Base-by-base conservation (phyloP, 768 basidiomycete species). In the Lactarius vividus region DNA sequence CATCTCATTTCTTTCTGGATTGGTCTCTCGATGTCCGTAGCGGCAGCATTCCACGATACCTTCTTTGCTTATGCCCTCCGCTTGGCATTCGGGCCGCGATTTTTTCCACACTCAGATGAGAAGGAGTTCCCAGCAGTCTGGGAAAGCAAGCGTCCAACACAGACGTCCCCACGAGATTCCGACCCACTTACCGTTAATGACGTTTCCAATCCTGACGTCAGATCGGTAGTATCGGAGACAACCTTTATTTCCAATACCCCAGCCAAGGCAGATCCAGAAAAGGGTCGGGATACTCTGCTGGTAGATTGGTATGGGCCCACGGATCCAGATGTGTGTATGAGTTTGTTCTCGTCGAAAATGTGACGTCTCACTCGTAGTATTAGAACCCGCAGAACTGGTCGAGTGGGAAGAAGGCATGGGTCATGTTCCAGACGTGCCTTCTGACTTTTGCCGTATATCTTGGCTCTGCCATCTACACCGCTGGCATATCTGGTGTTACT, bases 391-490 rank as follows among this genome's bases (percentile, higher is more conserved):
- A n/a, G 40, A 75, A 78, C 61, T 78, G 77, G 77, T 74, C 75
- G 4, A 68, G 70, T 28, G 3, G 55, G 16, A 78, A 72, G 44
- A 71, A 73, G 52, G 63, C 70, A 33, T 75, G 76, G 58, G 74
- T 77, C 16, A 73, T 75, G 20, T 75, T 74, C 59, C 71, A 72
- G 46, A 75, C 77, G n/a, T 75, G 74, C 55, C 66, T 77, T 54
- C 64, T 78, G 57, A 77, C 76, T 1, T 74, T 77, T 62, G 70
- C 72, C 56, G 71, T 77, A 31, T 78, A 77, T 68, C 74, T 78
- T 64, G 77, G 76, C 59, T 75, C 76, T 11, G 73, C 74, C 20
- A 76, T 78, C 53, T 77, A 75, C 63, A 73, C 74, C 1, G 70
- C 76, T 18, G 73, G 73, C 7, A 74, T 76, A 23, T 71, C 72